Conservation (phyloP, 2,329 filamentous ascomycete species). For the Cladophialophora yegresii region DNA sequence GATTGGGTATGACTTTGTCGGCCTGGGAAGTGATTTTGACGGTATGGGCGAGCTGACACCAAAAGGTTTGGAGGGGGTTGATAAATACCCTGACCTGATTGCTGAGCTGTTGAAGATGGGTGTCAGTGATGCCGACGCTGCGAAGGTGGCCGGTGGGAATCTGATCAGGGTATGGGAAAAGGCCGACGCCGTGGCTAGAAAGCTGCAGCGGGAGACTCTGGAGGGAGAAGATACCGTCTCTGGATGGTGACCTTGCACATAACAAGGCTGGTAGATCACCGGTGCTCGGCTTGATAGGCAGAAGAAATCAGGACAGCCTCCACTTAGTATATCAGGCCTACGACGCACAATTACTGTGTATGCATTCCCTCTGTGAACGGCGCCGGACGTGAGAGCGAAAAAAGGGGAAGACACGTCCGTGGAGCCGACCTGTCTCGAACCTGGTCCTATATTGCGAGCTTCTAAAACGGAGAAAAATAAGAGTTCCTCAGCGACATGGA, state of each 20-base stretch:
- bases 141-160: constrained; percentile 77
- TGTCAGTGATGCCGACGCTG: constrained; percentile 71
- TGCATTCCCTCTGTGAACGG: neutral
- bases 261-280: neutral
- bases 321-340: constrained; percentile 9
- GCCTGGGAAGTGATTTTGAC: constrained; percentile 87
- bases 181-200: constrained; percentile 69
- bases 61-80: constrained; percentile 77
- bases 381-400: neutral
- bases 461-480: neutral
- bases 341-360: neutral
- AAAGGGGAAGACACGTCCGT: constrained; percentile 1
- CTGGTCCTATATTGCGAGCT: neutral
- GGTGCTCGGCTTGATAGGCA: neutral
- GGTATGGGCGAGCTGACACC: constrained; percentile 61
- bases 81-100: constrained; percentile 77
- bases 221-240: constrained; percentile 47
- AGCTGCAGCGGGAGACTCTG: constrained; percentile 62
- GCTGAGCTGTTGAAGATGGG: constrained; percentile 72
- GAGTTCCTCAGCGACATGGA: constrained; percentile 20
- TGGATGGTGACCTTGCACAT: constrained; percentile 16
- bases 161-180: constrained; percentile 80
- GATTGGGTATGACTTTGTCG: constrained; percentile 86
- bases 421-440: neutral
- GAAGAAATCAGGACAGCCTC: neutral